Percentiles rank a stretch among this genome's conserved stretches.
Evolutionary conservation across 345 rosid species (phyloP).

Genomic region (Brassica napus): DNA sequence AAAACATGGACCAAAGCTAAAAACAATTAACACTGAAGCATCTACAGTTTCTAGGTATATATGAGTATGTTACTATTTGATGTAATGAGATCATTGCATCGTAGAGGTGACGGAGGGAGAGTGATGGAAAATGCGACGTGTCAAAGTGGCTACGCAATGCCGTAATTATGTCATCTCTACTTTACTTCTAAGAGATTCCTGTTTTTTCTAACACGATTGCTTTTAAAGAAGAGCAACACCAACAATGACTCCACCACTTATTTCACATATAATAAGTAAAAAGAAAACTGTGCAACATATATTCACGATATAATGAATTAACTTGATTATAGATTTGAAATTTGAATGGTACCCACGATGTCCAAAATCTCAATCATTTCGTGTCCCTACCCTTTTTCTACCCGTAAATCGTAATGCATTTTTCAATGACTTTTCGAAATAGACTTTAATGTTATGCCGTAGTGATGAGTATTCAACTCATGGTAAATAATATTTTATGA

Average conservation of each 20-base stretch:
- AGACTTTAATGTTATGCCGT: slow-evolving; percentile 4
- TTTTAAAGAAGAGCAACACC: slow-evolving; percentile 31
- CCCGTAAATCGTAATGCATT: slow-evolving; percentile 20
- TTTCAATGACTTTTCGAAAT: slow-evolving; percentile 9
- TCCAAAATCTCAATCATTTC: slow-evolving; percentile 38
- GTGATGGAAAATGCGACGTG: slow-evolving; percentile 30
- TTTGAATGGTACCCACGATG: slow-evolving; percentile 42
- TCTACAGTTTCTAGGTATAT: not conserved
- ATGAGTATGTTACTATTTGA: not conserved
- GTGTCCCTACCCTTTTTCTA: slow-evolving; percentile 20
- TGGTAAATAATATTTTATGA: not conserved
- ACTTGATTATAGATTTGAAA: slow-evolving; percentile 8
- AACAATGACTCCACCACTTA: slow-evolving; percentile 40
- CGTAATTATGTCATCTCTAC: slow-evolving; percentile 40
- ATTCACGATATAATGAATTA: slow-evolving; percentile 9
- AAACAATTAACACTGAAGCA: not conserved
- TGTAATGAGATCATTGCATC: slow-evolving; percentile 42
- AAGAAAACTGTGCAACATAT: slow-evolving; percentile 29
- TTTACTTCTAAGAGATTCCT: slow-evolving; percentile 41
- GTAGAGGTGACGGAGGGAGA: slow-evolving; percentile 34
- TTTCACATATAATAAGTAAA: slow-evolving; percentile 17
- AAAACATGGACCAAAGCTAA: not conserved
- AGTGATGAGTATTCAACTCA: slow-evolving; percentile 2
- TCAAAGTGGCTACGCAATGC: slow-evolving; percentile 37
- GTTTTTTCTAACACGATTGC: slow-evolving; percentile 35